Evolutionary conservation across 2,329 filamentous ascomycete genomes (phyloP), one percentile per base, ranked within the genome.

Genomic region (Periglandula ipomoeae): DNA sequence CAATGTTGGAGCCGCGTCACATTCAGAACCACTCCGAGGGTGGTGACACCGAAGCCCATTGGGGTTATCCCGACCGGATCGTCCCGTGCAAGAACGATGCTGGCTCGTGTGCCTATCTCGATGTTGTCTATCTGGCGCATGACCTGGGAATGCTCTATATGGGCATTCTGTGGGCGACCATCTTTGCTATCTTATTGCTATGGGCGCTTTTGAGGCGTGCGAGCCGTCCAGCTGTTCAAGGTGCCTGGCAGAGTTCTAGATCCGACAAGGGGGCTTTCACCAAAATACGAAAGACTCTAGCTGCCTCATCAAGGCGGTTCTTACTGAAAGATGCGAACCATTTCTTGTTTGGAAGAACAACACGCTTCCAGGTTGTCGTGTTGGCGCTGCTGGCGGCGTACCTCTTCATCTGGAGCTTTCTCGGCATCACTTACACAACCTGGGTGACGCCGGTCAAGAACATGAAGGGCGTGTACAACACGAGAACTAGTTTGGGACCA

Each of bases 361-460:
- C 82, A 1, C 74, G 84, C 19, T 70, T 87, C 6, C 85, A 89
- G 59, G 73, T 89, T 3, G 57, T 80, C 20, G 70, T 85, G 24
- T 68, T 89, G 2, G 61, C 72, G 1, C 63, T 79, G 9, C 62
- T 89, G 1, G 61, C 71, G 1, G 74, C 59, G 2, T 89, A 90
- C 58, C 68, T 89, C 0, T 67, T 78, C 40, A 69, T 89, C 52
- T 87, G 82, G 67, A 78, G 75, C 61, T 85, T 89, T 44, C 73
- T 82, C 11, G 85, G 84, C 27, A 83, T 88, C 50, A 65, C 72
- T 8, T 89, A 87, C 65, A 72, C 75, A 38, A 82, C 66, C 10
- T 89, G 85, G 85, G 62, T 84, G 8, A 87, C 84, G 0, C 85
- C 85, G 0, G 75, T 87, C 46, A 79, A 79, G 59, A 70, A 70